These are phyloP conservation scores for Termitomyces sp. DNA, from an alignment of 768 basidiomycete genomes.

Conservation along the genomic window DNA sequence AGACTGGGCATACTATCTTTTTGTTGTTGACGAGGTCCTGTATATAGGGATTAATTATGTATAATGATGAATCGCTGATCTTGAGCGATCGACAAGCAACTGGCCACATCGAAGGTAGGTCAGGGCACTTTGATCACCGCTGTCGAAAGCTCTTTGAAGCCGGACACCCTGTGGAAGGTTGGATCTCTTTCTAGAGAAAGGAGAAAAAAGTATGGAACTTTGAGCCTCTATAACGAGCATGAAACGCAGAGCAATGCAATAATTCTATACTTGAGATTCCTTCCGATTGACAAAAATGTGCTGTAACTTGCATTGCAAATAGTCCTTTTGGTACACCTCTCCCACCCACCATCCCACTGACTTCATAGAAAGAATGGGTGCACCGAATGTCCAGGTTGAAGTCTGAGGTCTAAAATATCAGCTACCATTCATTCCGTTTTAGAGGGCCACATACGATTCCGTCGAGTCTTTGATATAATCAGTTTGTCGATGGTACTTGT, in stretches of 20 bases:
- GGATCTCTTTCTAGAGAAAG: too few species aligned
- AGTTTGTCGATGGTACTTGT: not conserved
- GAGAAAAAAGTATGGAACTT: not conserved
- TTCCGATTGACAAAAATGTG: too few species aligned
- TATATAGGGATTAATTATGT: not conserved
- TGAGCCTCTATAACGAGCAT: not conserved
- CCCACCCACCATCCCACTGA: conserved; percentile 4
- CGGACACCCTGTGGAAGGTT: too few species aligned
- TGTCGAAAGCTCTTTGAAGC: too few species aligned
- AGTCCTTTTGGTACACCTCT: not conserved
- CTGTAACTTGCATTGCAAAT: not conserved
- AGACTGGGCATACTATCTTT: not conserved
- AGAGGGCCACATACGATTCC: not conserved
- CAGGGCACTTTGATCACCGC: not conserved
- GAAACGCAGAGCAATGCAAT: not conserved
- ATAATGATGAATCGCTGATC: not conserved
- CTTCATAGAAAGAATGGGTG: not conserved
- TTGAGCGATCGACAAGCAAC: not conserved
- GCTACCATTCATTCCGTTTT: not conserved
- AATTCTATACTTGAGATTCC: not conserved
- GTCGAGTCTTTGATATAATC: not conserved
- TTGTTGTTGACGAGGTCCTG: not conserved
- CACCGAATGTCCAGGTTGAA: not conserved
- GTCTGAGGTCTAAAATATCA: not conserved
- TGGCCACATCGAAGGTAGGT: not conserved